Base-by-base conservation (phyloP, 805 yeast species). In the Candida sanyiensis region DNA sequence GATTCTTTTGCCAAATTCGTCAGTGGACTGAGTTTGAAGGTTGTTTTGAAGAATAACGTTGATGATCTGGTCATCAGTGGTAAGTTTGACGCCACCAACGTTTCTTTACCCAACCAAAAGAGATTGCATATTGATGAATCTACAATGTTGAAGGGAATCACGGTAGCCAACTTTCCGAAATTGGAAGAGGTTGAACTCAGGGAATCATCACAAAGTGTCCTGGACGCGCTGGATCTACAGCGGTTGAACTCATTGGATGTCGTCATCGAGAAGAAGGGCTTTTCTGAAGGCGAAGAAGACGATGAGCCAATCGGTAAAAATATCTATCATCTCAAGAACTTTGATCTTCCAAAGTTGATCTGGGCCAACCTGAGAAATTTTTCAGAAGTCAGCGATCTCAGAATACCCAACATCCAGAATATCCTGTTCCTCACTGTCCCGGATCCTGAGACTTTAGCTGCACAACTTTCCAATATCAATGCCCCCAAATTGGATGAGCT, bases 361-460 rank as follows among this genome's bases (percentile, higher is more conserved):
- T 42, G 42, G 45, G 42, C 30, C 4, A 42, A 42, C 15, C 35
- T 42, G 4, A 38, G 45, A 32, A 38, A 38, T 23, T 31, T 42
- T 10, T 31, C 29, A 11, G 11, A 23, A 9, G 11, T 38, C 3
- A 11, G 25, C 6, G 18, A 18, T 7, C 5, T 42, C 3, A n/a
- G 35, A 3, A 16, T 42, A 12, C 39, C 45, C 12, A 35, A 23
- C 4, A 28, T 28, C 30, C 39, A 42, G 26, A 42, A 42, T 21
- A 31, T 42, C 28, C 12, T 42, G 19, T n/a, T 42, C 2, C 22
- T 42, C 15, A 32, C 42, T 8, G 34, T 38, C 7, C 37, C 41
- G 3, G 30, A 25, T 4, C 16, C 32, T 5, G 15, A 13, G 11
- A 21, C 12, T 18, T 21, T 12, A 19, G 10, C 12, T 11, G 27